phyloP scores from a whole-genome alignment of 257 asterid species.

The Forsythia suspensa region DNA sequence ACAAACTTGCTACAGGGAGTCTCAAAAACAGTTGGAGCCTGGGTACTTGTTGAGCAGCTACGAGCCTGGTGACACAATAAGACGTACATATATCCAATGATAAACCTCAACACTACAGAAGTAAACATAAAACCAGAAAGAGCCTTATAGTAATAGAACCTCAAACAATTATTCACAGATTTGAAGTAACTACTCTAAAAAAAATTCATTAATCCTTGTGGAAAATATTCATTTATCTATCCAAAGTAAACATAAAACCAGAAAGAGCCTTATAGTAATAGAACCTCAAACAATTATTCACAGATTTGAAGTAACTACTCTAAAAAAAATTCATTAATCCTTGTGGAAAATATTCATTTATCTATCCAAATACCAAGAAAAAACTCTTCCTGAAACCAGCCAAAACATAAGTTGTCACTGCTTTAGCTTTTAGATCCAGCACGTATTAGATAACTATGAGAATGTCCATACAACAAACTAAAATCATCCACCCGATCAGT shows the following conservation, averaged over 20 bases:
- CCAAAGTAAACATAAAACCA: not conserved
- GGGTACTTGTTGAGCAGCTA: constrained; percentile 66
- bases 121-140: not conserved
- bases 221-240: not conserved
- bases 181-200: not conserved
- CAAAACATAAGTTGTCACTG: not conserved
- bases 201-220: not conserved
- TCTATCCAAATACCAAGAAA: not conserved
- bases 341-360: not conserved
- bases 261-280: not conserved
- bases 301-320: not conserved
- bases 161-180: not conserved
- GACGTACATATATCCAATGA: not conserved
- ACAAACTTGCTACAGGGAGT: constrained; percentile 39
- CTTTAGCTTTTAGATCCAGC: not conserved
- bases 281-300: not conserved
- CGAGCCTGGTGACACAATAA: constrained; percentile 50
- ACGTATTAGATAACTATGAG: not conserved
- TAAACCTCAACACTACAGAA: not conserved
- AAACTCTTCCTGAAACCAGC: not conserved
- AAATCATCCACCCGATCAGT: not conserved
- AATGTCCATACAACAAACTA: not conserved
- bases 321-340: not conserved
- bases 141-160: not conserved
- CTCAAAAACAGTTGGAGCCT: constrained; percentile 33